These are phyloP conservation scores for Metschnikowia santaceciliae DNA, from an alignment of 805 yeast species.

Conservation along the genomic window DNA sequence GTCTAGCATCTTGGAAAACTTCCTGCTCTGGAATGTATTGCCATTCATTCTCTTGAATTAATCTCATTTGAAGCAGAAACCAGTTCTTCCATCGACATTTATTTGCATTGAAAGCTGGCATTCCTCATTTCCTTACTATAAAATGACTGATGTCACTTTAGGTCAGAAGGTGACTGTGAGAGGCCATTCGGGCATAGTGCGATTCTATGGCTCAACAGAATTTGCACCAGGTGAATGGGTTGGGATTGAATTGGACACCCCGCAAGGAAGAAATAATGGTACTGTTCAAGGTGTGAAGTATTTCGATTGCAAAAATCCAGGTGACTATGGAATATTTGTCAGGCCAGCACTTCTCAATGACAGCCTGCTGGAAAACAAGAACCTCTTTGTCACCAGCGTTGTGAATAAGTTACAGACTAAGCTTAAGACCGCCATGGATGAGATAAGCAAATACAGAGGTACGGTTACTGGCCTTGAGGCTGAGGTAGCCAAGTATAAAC, in stretches of 20 bases:
- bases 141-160: conserved; percentile 5
- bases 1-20: neutral
- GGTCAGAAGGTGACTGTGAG: conserved; percentile 35
- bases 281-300: conserved; percentile 41
- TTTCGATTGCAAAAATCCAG: conserved; percentile 33
- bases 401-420: conserved; percentile 46
- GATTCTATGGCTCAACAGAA: conserved; percentile 49
- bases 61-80: neutral
- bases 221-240: conserved; percentile 59
- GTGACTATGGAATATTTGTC: conserved; percentile 47
- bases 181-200: conserved; percentile 43
- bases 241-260: conserved; percentile 42
- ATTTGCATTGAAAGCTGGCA: neutral
- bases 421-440: conserved; percentile 30
- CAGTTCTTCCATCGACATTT: neutral
- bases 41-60: neutral
- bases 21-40: neutral
- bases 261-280: conserved; percentile 49
- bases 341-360: conserved; percentile 30
- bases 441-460: conserved; percentile 20
- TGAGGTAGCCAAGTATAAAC: conserved; percentile 7
- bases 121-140: neutral
- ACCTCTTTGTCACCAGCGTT: conserved; percentile 18
- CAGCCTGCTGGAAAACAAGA: conserved; percentile 7
- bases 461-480: conserved; percentile 16